Conservation (phyloP, 306 rosid genomes). For the Fragaria ananassa region DNA sequence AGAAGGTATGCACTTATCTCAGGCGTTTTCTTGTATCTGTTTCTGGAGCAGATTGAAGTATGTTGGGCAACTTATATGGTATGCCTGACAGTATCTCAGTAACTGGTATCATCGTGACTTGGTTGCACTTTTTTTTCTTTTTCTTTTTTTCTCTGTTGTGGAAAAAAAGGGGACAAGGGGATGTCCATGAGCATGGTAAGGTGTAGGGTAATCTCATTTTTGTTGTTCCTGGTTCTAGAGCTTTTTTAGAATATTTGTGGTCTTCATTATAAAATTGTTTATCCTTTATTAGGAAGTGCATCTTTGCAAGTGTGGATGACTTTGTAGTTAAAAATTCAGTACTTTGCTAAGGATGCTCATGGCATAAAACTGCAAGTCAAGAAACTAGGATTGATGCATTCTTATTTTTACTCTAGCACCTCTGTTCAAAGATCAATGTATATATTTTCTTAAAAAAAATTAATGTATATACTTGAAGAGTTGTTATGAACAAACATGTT, state of each 20-base stretch:
- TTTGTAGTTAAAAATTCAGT: not conserved
- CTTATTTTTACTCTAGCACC: slow-evolving; percentile 3
- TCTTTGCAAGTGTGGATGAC: not conserved
- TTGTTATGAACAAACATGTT: not conserved
- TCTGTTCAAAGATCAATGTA: not conserved
- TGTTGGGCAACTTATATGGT: not conserved
- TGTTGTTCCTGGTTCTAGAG: not conserved
- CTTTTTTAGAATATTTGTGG: too few species aligned
- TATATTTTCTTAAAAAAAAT: too few species aligned
- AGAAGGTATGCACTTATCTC: slow-evolving; percentile 55
- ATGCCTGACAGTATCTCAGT: not conserved
- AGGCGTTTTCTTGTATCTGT: not conserved
- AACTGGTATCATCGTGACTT: not conserved
- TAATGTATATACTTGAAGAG: not conserved
- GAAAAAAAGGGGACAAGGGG: too few species aligned
- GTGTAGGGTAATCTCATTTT: not conserved
- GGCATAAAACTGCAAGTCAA: not conserved
- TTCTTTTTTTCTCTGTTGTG: not conserved
- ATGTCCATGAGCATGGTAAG: not conserved
- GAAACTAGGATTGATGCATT: not conserved
- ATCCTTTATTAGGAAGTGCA: not conserved
- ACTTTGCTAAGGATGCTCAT: not conserved
- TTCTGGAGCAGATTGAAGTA: not conserved
- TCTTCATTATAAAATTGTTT: not conserved
- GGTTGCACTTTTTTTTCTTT: not conserved